Evolutionary conservation across 257 asterid genomes (phyloP), one percentile per base, ranked within the genome.

Genomic region (Hygrophila difformis): DNA sequence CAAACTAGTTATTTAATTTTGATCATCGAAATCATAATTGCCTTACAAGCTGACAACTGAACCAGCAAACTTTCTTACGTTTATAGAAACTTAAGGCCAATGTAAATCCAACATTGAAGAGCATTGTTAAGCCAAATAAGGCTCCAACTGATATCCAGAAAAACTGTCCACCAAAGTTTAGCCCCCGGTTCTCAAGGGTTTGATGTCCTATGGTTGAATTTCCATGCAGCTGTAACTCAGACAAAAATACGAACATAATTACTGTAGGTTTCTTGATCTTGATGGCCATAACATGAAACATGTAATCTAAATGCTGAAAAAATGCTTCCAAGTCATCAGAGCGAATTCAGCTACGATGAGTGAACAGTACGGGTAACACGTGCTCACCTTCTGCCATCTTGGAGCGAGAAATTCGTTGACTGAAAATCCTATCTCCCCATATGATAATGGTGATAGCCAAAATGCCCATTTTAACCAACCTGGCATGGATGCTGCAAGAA

Each of bases 371-470:
- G 4, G 31, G 7, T 26, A 26, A 3, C 31, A 26, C 8, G 31
- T 26, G 8, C 60, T 58, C 51, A 81, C 91, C 61, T 70, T 64
- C 69, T 76, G 83, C 94, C 94, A 75, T 41, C 89, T 47, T 47
- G 81, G 79, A 31, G 94, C 69, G 18, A 61, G 77, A 59, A 82
- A 82, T 62, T 82, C 94, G 55, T 78, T 82, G 7, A 69, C 41
- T 18, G 85, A 55, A 59, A 82, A 69, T 44, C 76, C 93, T 44
- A 78, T 70, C 76, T 75, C 82, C 37, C 89, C 93, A 51, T 82
- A 82, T 13, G 93, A 65, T 51, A 72, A 6, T 1, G 93, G 93
- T 53, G 82, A 75, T 49, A 73, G 40, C 93, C 93, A 82, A 62
- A 75, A 75, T 33, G 65, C 83, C 89, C 93, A 78, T 57, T 59